Evolutionary conservation across 768 basidiomycete genomes (phyloP).

Genomic region (Lentinula detonsa): DNA sequence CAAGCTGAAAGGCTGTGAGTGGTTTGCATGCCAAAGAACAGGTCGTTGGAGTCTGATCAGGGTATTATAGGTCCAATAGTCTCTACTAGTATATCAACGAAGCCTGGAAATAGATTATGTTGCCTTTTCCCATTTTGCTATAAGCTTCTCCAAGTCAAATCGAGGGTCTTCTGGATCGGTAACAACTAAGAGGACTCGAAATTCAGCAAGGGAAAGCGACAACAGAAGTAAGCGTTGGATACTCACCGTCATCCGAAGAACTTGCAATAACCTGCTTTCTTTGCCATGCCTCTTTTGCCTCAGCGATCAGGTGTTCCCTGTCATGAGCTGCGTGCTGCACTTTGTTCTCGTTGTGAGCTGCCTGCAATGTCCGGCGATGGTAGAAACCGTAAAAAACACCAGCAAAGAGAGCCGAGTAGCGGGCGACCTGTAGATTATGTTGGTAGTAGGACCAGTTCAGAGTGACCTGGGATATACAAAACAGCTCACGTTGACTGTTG

Average conservation of each 20-base stretch:
- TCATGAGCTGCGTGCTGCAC: conserved; percentile 67
- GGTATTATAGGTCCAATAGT: neutral
- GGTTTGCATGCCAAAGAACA: neutral
- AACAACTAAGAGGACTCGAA: conserved; percentile 50
- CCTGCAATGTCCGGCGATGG: conserved; percentile 88
- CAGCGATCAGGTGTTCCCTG: conserved; percentile 69
- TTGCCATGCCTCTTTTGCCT: conserved; percentile 89
- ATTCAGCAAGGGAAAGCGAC: neutral
- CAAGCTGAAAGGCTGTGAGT: neutral
- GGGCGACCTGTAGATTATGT: conserved; percentile 63
- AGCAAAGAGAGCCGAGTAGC: conserved; percentile 84
- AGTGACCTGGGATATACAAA: neutral
- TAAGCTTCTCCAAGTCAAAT: conserved; percentile 92
- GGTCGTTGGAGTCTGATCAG: neutral
- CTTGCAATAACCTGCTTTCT: conserved; percentile 60
- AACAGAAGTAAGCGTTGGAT: neutral
- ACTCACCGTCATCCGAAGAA: conserved; percentile 51
- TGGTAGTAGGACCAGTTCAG: neutral
- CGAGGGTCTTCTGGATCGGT: conserved; percentile 93
- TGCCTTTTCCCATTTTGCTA: conserved; percentile 70
- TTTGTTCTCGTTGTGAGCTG: conserved; percentile 71
- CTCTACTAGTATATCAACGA: neutral
- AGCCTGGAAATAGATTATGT: conserved; percentile 24
- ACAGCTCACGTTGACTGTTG: conserved; percentile 67
- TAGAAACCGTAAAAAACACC: conserved; percentile 90